These are phyloP conservation scores for Ambrosia trifida DNA, from an alignment of 129 eudicot genomes.

Conservation along the genomic window DNA sequence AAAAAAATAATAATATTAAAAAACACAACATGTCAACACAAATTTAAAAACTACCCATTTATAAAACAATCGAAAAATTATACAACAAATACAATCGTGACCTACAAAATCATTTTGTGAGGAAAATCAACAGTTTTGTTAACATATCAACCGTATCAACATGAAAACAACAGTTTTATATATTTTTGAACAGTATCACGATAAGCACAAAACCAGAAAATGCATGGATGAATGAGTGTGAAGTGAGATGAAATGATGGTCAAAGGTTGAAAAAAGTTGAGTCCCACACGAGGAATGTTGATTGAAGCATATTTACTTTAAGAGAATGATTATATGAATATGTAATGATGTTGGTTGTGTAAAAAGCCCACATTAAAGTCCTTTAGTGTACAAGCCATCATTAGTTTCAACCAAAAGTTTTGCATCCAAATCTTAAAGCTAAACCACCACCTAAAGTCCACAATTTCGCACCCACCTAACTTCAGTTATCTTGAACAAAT, in stretches of 20 bases:
- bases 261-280: constrained; percentile 37
- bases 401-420: constrained; percentile 37
- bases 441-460: constrained; percentile 41
- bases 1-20: too few species aligned
- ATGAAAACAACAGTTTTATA: neutral
- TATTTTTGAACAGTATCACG: neutral
- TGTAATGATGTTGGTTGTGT: constrained; percentile 40
- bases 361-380: constrained; percentile 39
- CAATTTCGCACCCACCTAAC: constrained; percentile 31
- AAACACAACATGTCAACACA: too few species aligned
- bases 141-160: too few species aligned
- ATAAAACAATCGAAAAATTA: too few species aligned
- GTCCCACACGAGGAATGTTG: constrained; percentile 51
- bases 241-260: constrained; percentile 34
- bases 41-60: too few species aligned
- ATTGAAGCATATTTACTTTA: constrained; percentile 40
- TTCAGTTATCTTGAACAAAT: constrained; percentile 17
- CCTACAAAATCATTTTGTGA: too few species aligned
- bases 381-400: constrained; percentile 38
- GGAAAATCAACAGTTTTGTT: too few species aligned
- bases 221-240: constrained; percentile 13
- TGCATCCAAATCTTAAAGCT: constrained; percentile 37
- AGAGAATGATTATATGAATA: constrained; percentile 39
- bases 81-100: too few species aligned
- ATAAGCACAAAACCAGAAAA: constrained; percentile 16